phyloP scores from a whole-genome alignment of 2,329 filamentous ascomycete genomes.

The Penicillium sp. region DNA sequence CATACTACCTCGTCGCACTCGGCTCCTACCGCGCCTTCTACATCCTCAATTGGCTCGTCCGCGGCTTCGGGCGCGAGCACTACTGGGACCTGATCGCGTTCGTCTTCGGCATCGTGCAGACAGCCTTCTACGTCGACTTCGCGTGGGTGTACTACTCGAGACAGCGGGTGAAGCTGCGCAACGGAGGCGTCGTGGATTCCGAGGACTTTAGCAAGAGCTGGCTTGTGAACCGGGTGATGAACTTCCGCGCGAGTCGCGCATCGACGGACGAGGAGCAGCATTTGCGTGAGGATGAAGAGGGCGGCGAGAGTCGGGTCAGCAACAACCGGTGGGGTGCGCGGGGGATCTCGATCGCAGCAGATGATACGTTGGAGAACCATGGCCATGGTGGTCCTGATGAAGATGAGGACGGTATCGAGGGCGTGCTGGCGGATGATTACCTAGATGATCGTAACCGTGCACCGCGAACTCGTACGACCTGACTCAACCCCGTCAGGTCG shows the following conservation, averaged over 20 bases:
- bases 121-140: constrained; percentile 87
- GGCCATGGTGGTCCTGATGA: constrained; percentile 9
- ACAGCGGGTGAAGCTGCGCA: constrained; percentile 89
- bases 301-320: constrained; percentile 27
- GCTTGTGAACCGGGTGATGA: constrained; percentile 77
- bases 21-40: constrained; percentile 88
- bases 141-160: constrained; percentile 95
- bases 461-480: constrained; percentile 3
- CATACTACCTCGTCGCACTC: constrained; percentile 87
- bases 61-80: constrained; percentile 60
- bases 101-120: constrained; percentile 87
- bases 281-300: constrained; percentile 33
- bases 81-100: constrained; percentile 71
- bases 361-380: constrained; percentile 49
- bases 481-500: background rate
- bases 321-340: constrained; percentile 58
- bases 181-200: constrained; percentile 83
- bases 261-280: constrained; percentile 42
- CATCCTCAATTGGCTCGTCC: constrained; percentile 85
- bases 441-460: background rate
- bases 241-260: constrained; percentile 41
- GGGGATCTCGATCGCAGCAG: constrained; percentile 62
- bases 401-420: constrained; percentile 14
- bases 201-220: constrained; percentile 86
- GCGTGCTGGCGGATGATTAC: constrained; percentile 13